Percentiles rank a stretch among this genome's conserved stretches.
phyloP scores from a whole-genome alignment of 1,284 basidiomycete genomes.

The Phenoliferia sp. region DNA sequence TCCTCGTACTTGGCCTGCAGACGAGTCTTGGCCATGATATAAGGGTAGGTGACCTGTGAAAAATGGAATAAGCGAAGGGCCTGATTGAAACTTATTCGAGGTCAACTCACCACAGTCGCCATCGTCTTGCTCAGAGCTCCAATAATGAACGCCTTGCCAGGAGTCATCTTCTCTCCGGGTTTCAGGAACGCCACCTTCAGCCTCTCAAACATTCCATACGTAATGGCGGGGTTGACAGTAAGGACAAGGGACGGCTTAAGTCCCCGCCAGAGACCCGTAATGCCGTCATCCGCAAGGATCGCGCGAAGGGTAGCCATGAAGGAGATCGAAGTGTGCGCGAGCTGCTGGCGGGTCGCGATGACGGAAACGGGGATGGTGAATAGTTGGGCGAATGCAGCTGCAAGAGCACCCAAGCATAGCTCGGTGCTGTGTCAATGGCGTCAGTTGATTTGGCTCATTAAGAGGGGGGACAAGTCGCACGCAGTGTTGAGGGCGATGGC shows the following conservation, averaged over 20 bases:
- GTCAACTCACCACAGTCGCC: conserved; percentile 75
- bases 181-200: conserved; percentile 59
- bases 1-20: conserved; percentile 64
- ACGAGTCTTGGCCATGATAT: conserved; percentile 89
- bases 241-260: conserved; percentile 87
- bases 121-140: conserved; percentile 95
- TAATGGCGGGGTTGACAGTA: conserved; percentile 93
- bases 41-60: conserved; percentile 75
- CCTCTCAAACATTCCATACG: conserved; percentile 92
- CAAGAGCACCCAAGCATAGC: conserved; percentile 80
- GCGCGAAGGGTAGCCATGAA: conserved; percentile 76
- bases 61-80: background rate
- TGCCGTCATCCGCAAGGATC: conserved; percentile 87
- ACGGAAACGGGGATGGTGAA: conserved; percentile 98
- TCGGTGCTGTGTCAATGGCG: conserved; percentile 53
- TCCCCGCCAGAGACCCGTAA: conserved; percentile 89
- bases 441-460: background rate
- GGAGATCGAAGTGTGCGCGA: conserved; percentile 48
- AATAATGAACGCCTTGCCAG: conserved; percentile 74
- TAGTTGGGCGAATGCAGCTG: conserved; percentile 91
- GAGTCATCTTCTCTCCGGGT: conserved; percentile 61
- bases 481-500: conserved; percentile 30
- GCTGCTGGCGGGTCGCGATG: conserved; percentile 95
- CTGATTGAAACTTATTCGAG: background rate
- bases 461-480: conserved; percentile 10